Conservation (phyloP, 805 yeast genomes). For the Candida khao-thaluensis region DNA sequence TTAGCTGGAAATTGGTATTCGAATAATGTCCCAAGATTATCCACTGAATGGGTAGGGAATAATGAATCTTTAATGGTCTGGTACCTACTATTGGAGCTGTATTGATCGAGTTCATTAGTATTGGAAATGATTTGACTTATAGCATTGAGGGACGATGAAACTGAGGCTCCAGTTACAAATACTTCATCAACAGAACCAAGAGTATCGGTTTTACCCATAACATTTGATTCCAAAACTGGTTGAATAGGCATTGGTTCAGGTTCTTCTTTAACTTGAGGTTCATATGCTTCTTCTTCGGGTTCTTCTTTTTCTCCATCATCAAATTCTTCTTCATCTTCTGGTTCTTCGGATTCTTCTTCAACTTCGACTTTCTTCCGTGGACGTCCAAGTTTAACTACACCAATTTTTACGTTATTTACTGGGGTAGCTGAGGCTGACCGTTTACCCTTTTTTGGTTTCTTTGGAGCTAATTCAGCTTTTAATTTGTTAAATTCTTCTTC, state of each 20-base stretch:
- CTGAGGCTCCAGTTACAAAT: conserved; percentile 35
- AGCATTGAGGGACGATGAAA: conserved; percentile 28
- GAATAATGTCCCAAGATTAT: conserved; percentile 30
- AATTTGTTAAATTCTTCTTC: conserved; percentile 37
- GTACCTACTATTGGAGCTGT: conserved; percentile 17
- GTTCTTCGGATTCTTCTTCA: conserved; percentile 6
- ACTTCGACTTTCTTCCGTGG: conserved; percentile 10
- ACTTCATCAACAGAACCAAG: conserved; percentile 29
- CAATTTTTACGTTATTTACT: conserved; percentile 14
- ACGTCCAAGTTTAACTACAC: conserved; percentile 15
- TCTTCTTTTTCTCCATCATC: conserved; percentile 12
- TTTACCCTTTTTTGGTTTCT: conserved; percentile 18
- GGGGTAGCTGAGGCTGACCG: conserved; percentile 14
- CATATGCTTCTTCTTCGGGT: conserved; percentile 10
- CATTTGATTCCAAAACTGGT: conserved; percentile 17
- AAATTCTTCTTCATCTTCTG: conserved; percentile 13
- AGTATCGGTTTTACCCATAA: conserved; percentile 30
- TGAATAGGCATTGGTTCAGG: conserved; percentile 9
- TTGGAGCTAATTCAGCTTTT: conserved; percentile 19
- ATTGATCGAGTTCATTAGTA: conserved; percentile 12
- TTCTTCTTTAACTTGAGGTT: conserved; percentile 3
- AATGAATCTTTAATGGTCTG: conserved; percentile 28
- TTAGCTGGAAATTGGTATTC: conserved; percentile 38
- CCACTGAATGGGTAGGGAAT: conserved; percentile 31
- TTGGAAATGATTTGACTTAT: conserved; percentile 12